Percentiles rank a stretch among this genome's conserved stretches.
phyloP scores from a whole-genome alignment of 805 yeast species.

The Metschnikowia kofuensis region DNA sequence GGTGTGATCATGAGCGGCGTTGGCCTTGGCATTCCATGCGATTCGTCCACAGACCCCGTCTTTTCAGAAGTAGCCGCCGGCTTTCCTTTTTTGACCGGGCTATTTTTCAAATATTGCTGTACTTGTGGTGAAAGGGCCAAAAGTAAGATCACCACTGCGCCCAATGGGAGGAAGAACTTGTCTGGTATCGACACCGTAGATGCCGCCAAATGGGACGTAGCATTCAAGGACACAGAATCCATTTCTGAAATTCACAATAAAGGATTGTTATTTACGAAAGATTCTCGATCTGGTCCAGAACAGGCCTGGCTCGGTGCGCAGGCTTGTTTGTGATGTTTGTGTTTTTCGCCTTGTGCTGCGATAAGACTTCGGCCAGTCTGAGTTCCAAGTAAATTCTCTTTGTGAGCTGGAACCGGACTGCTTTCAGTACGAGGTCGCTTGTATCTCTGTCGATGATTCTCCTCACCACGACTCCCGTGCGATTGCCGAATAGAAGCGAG shows the following conservation, averaged over 20 bases:
- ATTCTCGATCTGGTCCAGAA: neutral
- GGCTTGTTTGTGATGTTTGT: neutral
- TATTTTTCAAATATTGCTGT: neutral
- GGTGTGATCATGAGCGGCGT: conserved; percentile 63
- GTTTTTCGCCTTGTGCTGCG: neutral
- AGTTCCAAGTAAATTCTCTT: neutral
- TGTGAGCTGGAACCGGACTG: conserved; percentile 4
- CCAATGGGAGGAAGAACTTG: conserved; percentile 6
- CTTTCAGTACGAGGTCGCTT: neutral
- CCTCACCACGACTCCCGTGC: conserved; percentile 1
- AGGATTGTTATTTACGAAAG: neutral
- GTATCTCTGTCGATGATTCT: conserved; percentile 2
- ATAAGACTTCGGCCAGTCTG: conserved; percentile 4
- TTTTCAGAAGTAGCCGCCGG: neutral
- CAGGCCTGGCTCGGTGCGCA: neutral
- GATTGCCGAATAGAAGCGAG: conserved; percentile 5
- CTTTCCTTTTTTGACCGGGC: neutral
- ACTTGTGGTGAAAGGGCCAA: conserved; percentile 10
- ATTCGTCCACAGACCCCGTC: neutral
- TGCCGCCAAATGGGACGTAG: too few relatives aligned
- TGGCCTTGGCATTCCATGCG: conserved; percentile 38
- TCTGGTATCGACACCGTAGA: conserved; percentile 1
- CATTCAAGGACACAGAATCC: too few relatives aligned
- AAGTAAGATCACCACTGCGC: conserved; percentile 8
- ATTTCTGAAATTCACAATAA: neutral